Conservation (phyloP, 352 stramenopile genomes). For the Globisporangium takayamanum region DNA sequence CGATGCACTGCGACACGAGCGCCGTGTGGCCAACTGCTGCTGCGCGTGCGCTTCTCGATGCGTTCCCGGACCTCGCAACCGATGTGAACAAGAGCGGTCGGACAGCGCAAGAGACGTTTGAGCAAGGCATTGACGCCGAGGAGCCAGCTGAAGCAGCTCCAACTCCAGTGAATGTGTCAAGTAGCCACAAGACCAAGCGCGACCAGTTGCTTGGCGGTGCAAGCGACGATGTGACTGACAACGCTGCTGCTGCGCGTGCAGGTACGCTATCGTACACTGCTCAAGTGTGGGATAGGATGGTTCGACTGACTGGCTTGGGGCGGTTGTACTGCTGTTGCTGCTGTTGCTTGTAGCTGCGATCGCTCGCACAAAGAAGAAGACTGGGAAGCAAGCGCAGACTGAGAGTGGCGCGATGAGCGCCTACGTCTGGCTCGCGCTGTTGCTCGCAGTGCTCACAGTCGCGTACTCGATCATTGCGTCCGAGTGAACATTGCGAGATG, state of each 20-base stretch:
- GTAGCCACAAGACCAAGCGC: slow-evolving; percentile 21
- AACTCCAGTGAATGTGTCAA: neutral
- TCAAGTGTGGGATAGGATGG: too few relatives aligned
- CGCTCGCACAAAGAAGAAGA: slow-evolving; percentile 65
- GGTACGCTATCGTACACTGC: too few relatives aligned
- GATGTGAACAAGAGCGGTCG: slow-evolving; percentile 52
- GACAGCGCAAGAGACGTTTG: slow-evolving; percentile 58
- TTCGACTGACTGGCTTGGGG: too few relatives aligned
- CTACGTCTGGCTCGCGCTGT: slow-evolving; percentile 32
- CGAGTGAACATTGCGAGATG: neutral
- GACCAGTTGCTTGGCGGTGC: slow-evolving; percentile 17
- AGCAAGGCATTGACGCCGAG: slow-evolving; percentile 55
- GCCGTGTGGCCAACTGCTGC: slow-evolving; percentile 48
- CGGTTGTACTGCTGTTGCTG: too few relatives aligned
- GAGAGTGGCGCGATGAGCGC: slow-evolving; percentile 16
- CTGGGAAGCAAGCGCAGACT: slow-evolving; percentile 30
- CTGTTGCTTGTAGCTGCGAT: slow-evolving; percentile 37
- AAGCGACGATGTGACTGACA: slow-evolving; percentile 31
- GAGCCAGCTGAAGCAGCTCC: slow-evolving; percentile 23
- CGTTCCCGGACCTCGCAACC: slow-evolving; percentile 47
- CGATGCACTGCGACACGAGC: slow-evolving; percentile 62
- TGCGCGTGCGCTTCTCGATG: slow-evolving; percentile 30
- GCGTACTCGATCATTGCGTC: slow-evolving; percentile 7
- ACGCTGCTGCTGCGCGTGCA: slow-evolving; percentile 41
- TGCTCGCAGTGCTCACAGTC: slow-evolving; percentile 34